These are phyloP conservation scores for Penicillium sp. DNA, from an alignment of 2,329 filamentous ascomycete species.

Conservation along the genomic window DNA sequence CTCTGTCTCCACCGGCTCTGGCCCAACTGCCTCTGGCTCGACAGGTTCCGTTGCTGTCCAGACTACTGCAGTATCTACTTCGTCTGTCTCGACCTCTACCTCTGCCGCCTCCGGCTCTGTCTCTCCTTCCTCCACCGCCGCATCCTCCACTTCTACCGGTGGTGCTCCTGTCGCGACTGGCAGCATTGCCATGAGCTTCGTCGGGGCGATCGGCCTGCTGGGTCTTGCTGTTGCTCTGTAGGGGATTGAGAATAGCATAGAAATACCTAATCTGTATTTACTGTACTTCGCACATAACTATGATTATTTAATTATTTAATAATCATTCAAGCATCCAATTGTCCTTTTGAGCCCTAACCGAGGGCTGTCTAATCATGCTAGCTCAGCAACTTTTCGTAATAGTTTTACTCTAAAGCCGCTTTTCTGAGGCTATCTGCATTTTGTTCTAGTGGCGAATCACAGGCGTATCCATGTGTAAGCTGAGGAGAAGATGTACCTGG, in stretches of 20 bases:
- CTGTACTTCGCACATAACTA: not conserved
- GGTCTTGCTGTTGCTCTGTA: conserved; percentile 26
- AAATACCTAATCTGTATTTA: not conserved
- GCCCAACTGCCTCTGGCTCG: not conserved
- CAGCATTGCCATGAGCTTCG: conserved; percentile 20
- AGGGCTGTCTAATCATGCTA: not conserved
- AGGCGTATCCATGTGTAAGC: too few species aligned
- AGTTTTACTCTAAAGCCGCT: conserved; percentile 29
- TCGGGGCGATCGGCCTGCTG: conserved; percentile 23
- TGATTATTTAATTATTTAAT: too few species aligned
- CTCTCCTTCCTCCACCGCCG: conserved; percentile 4
- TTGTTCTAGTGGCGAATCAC: too few species aligned
- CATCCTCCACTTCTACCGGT: conserved; percentile 18
- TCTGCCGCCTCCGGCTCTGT: not conserved
- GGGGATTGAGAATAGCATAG: not conserved
- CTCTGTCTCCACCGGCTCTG: not conserved
- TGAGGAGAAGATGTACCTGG: not conserved
- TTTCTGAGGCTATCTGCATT: conserved; percentile 34
- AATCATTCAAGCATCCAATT: not conserved
- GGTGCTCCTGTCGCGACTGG: conserved; percentile 23
- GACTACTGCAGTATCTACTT: not conserved
- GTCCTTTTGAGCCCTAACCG: not conserved
- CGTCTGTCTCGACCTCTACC: not conserved
- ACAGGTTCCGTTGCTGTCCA: not conserved
- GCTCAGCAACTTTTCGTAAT: not conserved